phyloP scores from a whole-genome alignment of 2,329 filamentous ascomycete species.

The Aspergillus aculeatinus region DNA sequence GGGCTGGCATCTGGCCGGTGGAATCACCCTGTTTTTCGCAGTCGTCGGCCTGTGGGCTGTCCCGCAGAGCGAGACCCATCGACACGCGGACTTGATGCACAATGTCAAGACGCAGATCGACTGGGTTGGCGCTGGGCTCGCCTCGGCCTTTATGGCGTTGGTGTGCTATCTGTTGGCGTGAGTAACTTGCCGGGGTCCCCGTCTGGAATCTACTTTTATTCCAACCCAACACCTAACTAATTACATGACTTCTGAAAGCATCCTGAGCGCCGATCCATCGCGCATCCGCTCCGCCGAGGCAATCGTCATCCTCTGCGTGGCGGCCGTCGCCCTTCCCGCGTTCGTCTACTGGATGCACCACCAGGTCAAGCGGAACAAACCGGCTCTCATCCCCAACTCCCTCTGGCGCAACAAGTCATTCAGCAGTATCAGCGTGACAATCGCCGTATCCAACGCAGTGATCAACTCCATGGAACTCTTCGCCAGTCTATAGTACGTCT shows the following conservation, averaged over 20 bases:
- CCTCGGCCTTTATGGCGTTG: conserved; percentile 47
- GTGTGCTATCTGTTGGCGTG: conserved; percentile 47
- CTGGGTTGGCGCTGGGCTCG: conserved; percentile 49
- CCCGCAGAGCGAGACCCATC: conserved; percentile 31
- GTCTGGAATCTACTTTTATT: no score
- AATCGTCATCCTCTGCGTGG: conserved; percentile 30
- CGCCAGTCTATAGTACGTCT: conserved; percentile 4
- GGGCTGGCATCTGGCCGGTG: conserved; percentile 47
- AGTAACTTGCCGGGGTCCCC: not conserved
- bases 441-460: conserved; percentile 12
- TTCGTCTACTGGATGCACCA: conserved; percentile 28
- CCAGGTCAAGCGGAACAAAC: conserved; percentile 25
- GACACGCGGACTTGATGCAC: conserved; percentile 20
- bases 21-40: conserved; percentile 30
- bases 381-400: conserved; percentile 36
- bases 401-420: conserved; percentile 36
- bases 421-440: conserved; percentile 31
- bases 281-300: conserved; percentile 15
- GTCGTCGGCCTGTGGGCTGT: conserved; percentile 2
- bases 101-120: conserved; percentile 44
- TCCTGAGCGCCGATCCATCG: not conserved
- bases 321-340: conserved; percentile 25
- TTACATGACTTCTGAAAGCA: not conserved
- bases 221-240: not conserved
- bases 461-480: conserved; percentile 4